phyloP scores from a whole-genome alignment of 2,329 filamentous ascomycete genomes.

The Ascochyta lentis region DNA sequence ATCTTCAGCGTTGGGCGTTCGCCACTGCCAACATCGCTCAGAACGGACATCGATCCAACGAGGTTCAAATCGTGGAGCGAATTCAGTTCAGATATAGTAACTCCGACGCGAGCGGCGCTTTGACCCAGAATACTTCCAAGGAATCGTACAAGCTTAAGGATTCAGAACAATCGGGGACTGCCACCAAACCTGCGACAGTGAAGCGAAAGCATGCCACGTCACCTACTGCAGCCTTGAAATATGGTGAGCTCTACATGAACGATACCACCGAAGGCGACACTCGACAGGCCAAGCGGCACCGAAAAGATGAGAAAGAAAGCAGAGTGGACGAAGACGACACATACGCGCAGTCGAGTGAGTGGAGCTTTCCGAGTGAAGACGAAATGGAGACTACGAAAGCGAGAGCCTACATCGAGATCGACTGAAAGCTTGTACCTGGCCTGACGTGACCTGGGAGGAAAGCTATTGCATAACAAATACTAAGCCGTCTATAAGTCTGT shows the following conservation, averaged over 20 bases:
- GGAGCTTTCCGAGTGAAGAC: conserved; percentile 13
- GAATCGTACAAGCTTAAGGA: no score
- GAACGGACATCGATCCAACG: conserved; percentile 6
- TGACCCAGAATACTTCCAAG: background rate
- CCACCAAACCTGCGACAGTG: background rate
- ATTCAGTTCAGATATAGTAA: conserved; percentile 7
- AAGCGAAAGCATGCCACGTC: background rate
- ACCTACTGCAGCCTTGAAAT: background rate
- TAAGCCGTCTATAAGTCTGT: no score
- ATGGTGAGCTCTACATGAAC: background rate
- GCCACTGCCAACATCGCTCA: conserved; percentile 14
- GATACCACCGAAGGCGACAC: no score
- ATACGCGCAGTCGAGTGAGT: conserved; percentile 17
- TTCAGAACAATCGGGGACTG: background rate
- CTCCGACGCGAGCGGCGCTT: background rate
- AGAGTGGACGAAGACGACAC: background rate
- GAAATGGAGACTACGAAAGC: background rate
- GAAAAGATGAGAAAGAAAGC: background rate
- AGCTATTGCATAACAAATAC: background rate
- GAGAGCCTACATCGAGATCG: background rate
- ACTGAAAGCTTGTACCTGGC: background rate
- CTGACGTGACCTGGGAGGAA: background rate
- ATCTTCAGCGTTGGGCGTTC: conserved; percentile 20
- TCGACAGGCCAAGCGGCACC: background rate
- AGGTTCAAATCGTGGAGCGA: conserved; percentile 7